Evolutionary conservation across 805 yeast genomes (phyloP), one percentile per base, ranked within the genome.

Genomic region (Candida xiaguanensis): DNA sequence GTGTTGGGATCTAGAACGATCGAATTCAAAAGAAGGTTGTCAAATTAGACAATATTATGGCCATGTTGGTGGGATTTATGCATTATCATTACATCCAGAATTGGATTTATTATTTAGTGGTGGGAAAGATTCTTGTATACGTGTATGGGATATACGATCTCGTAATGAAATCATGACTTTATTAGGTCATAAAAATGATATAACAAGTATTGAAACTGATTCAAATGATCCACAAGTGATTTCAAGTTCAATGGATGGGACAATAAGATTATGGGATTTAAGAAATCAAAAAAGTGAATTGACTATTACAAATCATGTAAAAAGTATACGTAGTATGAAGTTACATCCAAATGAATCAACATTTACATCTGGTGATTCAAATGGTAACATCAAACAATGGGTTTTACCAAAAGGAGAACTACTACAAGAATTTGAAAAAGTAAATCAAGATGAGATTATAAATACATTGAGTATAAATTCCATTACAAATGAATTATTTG

Each of bases 1-100:
- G 55, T 90, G 98, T 60, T 93, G 98, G 97, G 99, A 93, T 65
- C 70, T 93, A 49, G 98, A 91, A 58, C 77, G 80, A 52, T 87
- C 90, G 51, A 78, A 78, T 49, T 78, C 86, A 2, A 45, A 58
- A 1, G 53, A 63, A 11, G 74, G 74, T 8, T 64, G 70, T 44
- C 69, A 65, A 48, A 76, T 89, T 3, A 68, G 97, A 40, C 88
- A 89, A 51, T 93, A 87, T 59, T 95, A 90, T 62, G 99, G 99
- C 3, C 99, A 93, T 63, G 69, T 87, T 18, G 86, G 95, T 22
- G 95, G 95, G 3, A 86, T 93, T 2, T 88, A 87, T 53, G 72
- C 95, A 0, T 70, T 90, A 31, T 91, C 81, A 42, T 56, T 89
- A 12, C 98, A 91, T 56, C 98, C 98, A 0, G 86, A 88, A 3